These are phyloP conservation scores for Exophiala phaeomuriformis DNA, from an alignment of 2,329 filamentous ascomycete species.

Conservation along the genomic window DNA sequence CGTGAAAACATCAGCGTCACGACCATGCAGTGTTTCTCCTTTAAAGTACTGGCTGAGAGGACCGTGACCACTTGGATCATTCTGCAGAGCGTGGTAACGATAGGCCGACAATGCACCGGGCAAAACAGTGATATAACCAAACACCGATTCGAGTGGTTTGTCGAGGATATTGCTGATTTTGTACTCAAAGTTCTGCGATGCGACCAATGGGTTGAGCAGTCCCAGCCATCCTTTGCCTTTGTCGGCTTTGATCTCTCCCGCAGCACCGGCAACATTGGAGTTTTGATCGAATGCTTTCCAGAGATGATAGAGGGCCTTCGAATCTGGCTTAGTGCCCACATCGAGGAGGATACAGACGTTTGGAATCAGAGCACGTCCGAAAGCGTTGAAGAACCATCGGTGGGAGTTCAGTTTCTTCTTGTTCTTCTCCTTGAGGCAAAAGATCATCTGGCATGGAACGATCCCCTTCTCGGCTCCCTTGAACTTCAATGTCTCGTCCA, in stretches of 20 bases:
- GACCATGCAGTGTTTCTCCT: constrained; percentile 91
- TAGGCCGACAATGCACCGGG: constrained; percentile 94
- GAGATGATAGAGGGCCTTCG: constrained; percentile 88
- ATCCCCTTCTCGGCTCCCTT: constrained; percentile 99
- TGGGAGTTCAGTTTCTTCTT: constrained; percentile 97
- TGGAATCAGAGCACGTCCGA: constrained; percentile 82
- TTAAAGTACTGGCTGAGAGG: constrained; percentile 98
- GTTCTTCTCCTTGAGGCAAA: constrained; percentile 97
- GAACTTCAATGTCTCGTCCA: constrained; percentile 94
- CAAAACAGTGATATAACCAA: constrained; percentile 95
- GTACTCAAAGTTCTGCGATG: constrained; percentile 98
- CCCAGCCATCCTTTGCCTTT: constrained; percentile 79
- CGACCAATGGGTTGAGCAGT: constrained; percentile 86
- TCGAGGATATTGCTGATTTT: constrained; percentile 99
- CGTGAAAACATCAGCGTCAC: constrained; percentile 94
- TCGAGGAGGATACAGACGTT: constrained; percentile 97
- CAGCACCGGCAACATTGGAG: constrained; percentile 93
- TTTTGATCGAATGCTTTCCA: constrained; percentile 99
- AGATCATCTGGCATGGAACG: constrained; percentile 95
- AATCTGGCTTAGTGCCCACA: constrained; percentile 85
- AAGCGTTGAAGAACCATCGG: constrained; percentile 98
- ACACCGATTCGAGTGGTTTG: constrained; percentile 93
- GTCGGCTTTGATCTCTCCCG: constrained; percentile 95
- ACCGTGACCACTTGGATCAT: constrained; percentile 90
- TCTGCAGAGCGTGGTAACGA: constrained; percentile 89